Evolutionary conservation across 176 grass and related monocot genomes (phyloP), one percentile per base, ranked within the genome.

Genomic region (Elaeis guineensis): DNA sequence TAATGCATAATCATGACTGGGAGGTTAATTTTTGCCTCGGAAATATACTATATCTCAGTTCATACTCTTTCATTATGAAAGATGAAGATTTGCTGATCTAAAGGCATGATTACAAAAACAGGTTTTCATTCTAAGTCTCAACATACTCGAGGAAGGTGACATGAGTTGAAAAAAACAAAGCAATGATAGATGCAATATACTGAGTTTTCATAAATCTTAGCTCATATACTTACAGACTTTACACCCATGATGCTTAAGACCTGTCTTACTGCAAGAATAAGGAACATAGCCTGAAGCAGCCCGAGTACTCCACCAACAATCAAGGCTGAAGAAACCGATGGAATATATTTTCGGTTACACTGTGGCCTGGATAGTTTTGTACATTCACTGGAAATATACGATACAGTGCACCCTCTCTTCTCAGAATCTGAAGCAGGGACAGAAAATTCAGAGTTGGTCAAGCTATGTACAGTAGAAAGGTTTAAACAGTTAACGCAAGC

Each of bases 321-420:
- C 21, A 98, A 55, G 7, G 93, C 93, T 17, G 93, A 85, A 18
- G 93, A 83, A 52, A 98, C 93, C 18, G 93, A 98, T 32, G 93
- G 93, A 79, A 98, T 86, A 65, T 86, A 90, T 69, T 73, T 98
- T 64, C 73, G 78, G 63, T 85, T 81, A 59, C 60, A 54, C 55
- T n/a, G 70, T 58, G 74, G 73, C 56, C 62, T 77, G 5, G 75
- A 70, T 21, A 55, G 54, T 49, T 67, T 58, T 65, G 54, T 25
- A 57, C 81, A 83, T 52, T 70, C 52, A 20, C 53, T 75, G 11
- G 72, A 55, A 52, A 69, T 80, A 58, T 69, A 80, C 15, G 72
- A 52, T 61, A 44, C 9, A 32, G 55, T 77, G 49, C 69, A 83
- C 50, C 61, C 62, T 50, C 65, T 62, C 52, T 76, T 69, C 39